Evolutionary conservation across 2,329 filamentous ascomycete species (phyloP).

Genomic region (Epichloe scottii): DNA sequence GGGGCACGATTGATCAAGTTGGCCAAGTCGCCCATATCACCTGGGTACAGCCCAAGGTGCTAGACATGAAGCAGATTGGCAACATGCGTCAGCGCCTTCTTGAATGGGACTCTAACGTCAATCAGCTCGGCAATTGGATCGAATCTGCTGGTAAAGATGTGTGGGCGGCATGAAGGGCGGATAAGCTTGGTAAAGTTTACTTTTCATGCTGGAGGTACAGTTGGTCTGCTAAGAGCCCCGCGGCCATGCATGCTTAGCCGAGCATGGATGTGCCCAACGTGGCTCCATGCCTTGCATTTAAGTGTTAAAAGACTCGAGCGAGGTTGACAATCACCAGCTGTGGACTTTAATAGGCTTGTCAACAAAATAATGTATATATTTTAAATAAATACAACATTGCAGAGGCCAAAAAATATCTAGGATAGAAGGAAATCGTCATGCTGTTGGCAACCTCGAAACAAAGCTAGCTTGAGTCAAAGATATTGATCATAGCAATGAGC

Average conservation of each 20-base stretch:
- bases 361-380: background rate
- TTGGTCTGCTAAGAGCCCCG: background rate
- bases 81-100: conserved; percentile 78
- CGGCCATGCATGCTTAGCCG: background rate
- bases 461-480: conserved; percentile 28
- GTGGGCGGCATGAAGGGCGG: conserved; percentile 60
- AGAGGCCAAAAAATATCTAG: background rate
- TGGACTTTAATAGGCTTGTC: background rate
- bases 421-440: background rate
- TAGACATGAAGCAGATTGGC: conserved; percentile 90
- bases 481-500: conserved; percentile 50
- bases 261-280: background rate
- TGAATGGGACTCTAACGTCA: conserved; percentile 94
- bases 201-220: background rate
- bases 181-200: background rate
- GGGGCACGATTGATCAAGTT: conserved; percentile 93
- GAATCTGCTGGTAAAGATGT: conserved; percentile 89
- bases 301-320: background rate
- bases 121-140: conserved; percentile 94
- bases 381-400: background rate
- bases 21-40: conserved; percentile 88
- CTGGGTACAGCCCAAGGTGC: conserved; percentile 97
- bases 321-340: background rate
- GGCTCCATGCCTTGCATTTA: background rate
- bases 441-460: background rate